Base-by-base conservation (phyloP, 2,329 filamentous ascomycete species). In the Aspergillus tamarii region DNA sequence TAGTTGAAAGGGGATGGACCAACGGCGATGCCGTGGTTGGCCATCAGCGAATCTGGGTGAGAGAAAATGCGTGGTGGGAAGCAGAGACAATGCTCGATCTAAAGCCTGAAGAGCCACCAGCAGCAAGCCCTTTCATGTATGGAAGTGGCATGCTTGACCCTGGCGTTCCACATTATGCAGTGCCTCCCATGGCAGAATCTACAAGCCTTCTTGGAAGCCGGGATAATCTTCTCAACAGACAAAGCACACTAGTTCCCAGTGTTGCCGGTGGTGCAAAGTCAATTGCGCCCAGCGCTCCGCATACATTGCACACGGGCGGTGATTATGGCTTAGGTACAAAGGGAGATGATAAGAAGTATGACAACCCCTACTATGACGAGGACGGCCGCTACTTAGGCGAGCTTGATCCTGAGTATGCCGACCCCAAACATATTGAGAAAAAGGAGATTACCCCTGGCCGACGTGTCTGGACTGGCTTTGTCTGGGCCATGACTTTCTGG, bases 61-160 rank as follows among this genome's bases (percentile, higher is more conserved):
- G 94, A 57, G 95, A 99, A 78, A 86, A 83, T 62, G 91, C 94
- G 2, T 99, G 95, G 94, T 98, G 94, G 94, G 94, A 98, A 78
- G 94, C 94, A 6, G 95, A 99, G 80, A 92, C 88, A 65, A 96
- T 97, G 91, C 88, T 98, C 32, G 95, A 99, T 73, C 84, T 96
- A 71, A 94, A 95, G 78, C 88, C 89, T 1, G 83, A 85, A 59
- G 86, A 88, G 34, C 75, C 78, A 26, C 75, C 76, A 2, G 46
- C 61, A 21, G 45, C 69, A 3, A 80, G 81, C 56, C 80, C 82
- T 4, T 83, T 84, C 64, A 83, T 86, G 75, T 80, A 86, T 63
- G 83, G 82, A 32, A 84, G 84, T 32, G 84, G 81, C 52, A 86
- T 86, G 64, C 86, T 94, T 67, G 92, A 94, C 36, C 89, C 87